A percentile compares a stretch with the other conserved stretches of the same genome.
phyloP scores from a whole-genome alignment of 805 yeast genomes.

The Wickerhamiella occidentalis region DNA sequence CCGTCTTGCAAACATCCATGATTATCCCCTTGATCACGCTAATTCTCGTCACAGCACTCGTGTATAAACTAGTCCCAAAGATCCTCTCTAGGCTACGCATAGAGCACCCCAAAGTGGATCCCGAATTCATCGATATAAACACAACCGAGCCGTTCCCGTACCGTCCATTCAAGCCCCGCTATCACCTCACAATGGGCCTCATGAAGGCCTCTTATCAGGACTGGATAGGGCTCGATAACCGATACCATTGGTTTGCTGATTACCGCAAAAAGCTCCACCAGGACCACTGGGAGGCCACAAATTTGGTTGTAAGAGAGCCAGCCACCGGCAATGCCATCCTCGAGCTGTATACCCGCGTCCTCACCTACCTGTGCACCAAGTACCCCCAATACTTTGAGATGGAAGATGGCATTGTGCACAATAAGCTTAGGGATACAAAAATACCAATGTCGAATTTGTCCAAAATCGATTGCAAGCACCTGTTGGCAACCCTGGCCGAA shows the following conservation, averaged over 20 bases:
- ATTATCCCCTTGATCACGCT: too few relatives aligned
- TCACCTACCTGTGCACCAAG: conserved; percentile 33
- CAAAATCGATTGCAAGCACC: background rate
- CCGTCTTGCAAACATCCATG: too few relatives aligned
- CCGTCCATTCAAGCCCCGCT: conserved; percentile 46
- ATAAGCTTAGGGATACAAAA: conserved; percentile 15
- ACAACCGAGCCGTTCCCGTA: conserved; percentile 21
- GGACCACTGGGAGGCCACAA: background rate
- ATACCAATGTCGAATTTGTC: background rate
- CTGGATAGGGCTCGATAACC: conserved; percentile 50
- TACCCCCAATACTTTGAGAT: conserved; percentile 43
- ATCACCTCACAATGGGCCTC: conserved; percentile 53
- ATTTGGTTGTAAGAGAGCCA: background rate
- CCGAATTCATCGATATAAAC: background rate
- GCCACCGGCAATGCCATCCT: conserved; percentile 31
- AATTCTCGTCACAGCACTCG: too few relatives aligned
- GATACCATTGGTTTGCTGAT: conserved; percentile 38
- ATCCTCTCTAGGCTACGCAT: too few relatives aligned
- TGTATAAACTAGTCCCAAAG: too few relatives aligned
- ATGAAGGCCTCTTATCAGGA: conserved; percentile 38
- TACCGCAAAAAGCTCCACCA: conserved; percentile 25
- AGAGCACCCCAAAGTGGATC: too few relatives aligned
- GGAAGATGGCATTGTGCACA: conserved; percentile 19
- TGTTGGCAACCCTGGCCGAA: conserved; percentile 10
- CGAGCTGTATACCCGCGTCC: conserved; percentile 39